Conservation (phyloP, 306 rosid species). For the Lotus japonicus region DNA sequence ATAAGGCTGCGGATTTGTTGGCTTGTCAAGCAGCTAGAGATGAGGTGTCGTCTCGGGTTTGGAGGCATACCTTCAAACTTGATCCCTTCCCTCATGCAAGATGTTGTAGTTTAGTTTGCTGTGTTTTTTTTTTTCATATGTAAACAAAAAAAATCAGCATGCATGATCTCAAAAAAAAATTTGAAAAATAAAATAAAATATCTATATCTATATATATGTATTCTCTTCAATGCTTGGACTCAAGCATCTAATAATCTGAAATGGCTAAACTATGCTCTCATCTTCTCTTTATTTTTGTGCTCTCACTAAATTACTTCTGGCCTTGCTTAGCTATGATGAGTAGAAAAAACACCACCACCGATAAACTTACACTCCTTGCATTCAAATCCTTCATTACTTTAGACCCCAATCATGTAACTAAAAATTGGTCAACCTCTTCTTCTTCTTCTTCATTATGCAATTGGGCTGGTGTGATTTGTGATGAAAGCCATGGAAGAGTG, state of each 20-base stretch:
- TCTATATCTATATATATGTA: too few relatives aligned
- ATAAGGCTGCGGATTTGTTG: too few relatives aligned
- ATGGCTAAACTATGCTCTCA: background rate
- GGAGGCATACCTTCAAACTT: too few relatives aligned
- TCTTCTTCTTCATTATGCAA: background rate
- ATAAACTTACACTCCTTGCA: slow-evolving; percentile 9
- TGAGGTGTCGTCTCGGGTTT: too few relatives aligned
- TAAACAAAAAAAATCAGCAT: too few relatives aligned
- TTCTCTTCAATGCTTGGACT: too few relatives aligned
- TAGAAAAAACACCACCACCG: background rate
- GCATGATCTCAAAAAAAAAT: too few relatives aligned
- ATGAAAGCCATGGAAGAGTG: background rate
- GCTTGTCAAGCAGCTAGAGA: too few relatives aligned
- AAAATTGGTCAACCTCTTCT: slow-evolving; percentile 18
- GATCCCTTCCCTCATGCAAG: too few relatives aligned
- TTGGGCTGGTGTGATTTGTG: slow-evolving; percentile 6
- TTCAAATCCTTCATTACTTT: slow-evolving; percentile 12
- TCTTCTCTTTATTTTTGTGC: background rate
- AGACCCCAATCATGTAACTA: background rate
- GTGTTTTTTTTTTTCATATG: too few relatives aligned
- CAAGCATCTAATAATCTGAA: background rate
- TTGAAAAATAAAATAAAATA: too few relatives aligned
- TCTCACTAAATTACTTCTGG: background rate
- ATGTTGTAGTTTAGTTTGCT: too few relatives aligned
- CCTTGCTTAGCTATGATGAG: background rate